A percentile compares a stretch with the other conserved stretches of the same genome.
Conservation (phyloP, 257 asterid species). For the Nicotiana noctiflora region DNA sequence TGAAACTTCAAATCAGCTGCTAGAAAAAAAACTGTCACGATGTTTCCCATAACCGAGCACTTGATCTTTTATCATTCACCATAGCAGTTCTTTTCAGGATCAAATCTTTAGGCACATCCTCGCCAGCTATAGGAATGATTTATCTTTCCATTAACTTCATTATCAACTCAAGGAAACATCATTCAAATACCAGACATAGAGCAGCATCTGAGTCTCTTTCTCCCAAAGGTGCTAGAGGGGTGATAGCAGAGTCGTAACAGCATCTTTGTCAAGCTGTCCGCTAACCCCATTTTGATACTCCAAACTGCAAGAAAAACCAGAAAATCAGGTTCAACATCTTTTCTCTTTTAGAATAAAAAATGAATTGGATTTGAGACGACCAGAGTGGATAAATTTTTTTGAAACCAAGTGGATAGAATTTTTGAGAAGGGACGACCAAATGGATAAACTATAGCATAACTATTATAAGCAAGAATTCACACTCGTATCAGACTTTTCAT, state of each 20-base stretch:
- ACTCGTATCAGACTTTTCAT: neutral
- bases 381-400: neutral
- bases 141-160: neutral
- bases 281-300: neutral
- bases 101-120: neutral
- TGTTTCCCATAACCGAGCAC: neutral
- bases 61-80: neutral
- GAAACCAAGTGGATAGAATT: too few relatives aligned
- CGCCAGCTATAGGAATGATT: neutral
- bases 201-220: neutral
- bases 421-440: neutral
- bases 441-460: neutral
- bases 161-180: neutral
- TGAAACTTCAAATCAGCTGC: neutral
- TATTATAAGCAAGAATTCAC: neutral
- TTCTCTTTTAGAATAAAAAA: neutral
- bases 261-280: neutral
- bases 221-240: neutral
- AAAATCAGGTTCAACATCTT: neutral
- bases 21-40: neutral
- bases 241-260: neutral
- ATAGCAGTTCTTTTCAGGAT: neutral
- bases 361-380: neutral
- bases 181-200: neutral
- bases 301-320: neutral